Base-by-base conservation (phyloP, 495 filamentous ascomycete species). In the Stereocaulon alpinum region DNA sequence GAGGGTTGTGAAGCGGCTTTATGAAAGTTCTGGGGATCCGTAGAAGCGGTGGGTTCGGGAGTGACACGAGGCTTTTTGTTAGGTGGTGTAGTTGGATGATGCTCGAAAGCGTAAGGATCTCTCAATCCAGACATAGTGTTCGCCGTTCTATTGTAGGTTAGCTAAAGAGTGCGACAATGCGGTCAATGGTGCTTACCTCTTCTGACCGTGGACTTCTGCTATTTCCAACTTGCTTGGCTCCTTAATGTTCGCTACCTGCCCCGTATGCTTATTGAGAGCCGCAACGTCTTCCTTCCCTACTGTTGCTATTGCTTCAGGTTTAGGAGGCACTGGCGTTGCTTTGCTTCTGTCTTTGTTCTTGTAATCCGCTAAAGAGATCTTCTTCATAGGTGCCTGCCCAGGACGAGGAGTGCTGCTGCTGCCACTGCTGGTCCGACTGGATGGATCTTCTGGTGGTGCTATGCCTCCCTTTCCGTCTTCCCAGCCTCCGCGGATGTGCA, bases 401-500 rank as follows among this genome's bases (percentile, higher is more conserved):
- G 49, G 63, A 10, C 50, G 61, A 40, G 73, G 69, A 50, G 71
- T 71, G 55, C 66, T 71, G 55, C 66, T 71, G 54, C 66, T 71
- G 55, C 66, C 65, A 22, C 69, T 71, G 65, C 69, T 77, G 30
- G 60, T 60, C 56, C 68, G 68, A 22, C 52, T 62, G 18, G 72
- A 66, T 47, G 65, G 62, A 45, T 63, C 67, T 64, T 76, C 75
- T 50, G 69, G 49, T 14, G 59, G 40, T 30, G 78, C 75, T 60
- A 76, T 72, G 68, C 67, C 69, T 57, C 75, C 78, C 37, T 73
- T 71, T 51, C 72, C 74, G 65, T 79, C 76, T 20, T 77, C 77
- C 78, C 78, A 81, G 60, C 77, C 75, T 34, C 78, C 78, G 56
- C 77, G 71, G 18, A 75, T 72, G 47, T 71, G 67, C 52, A 81